Percentiles rank a stretch among this genome's conserved stretches.
Conservation (phyloP, 2,329 filamentous ascomycete genomes). For the Aspergillus quadricinctus region DNA sequence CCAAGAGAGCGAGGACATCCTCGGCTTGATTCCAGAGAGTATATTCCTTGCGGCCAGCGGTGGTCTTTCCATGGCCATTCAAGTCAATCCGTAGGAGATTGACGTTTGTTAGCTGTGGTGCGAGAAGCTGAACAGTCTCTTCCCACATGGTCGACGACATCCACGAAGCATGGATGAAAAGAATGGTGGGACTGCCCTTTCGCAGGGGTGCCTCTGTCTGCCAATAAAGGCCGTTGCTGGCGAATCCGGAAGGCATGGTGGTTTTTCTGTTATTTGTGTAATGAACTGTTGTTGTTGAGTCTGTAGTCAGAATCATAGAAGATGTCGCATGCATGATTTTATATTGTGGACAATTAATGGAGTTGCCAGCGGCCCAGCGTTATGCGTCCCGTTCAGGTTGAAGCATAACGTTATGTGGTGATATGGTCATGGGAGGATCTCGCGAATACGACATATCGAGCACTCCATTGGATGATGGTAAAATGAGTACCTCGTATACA, state of each 20-base stretch:
- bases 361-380: too few species aligned
- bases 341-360: too few species aligned
- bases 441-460: too few species aligned
- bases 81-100: not conserved
- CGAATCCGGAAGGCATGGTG: conserved; percentile 1
- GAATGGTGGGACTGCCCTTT: not conserved
- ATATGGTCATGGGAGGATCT: too few species aligned
- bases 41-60: not conserved
- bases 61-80: conserved; percentile 1
- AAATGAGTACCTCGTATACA: too few species aligned
- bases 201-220: not conserved
- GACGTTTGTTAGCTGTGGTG: not conserved
- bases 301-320: too few species aligned
- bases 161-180: conserved; percentile 6
- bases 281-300: too few species aligned
- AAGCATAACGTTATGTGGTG: too few species aligned
- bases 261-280: not conserved
- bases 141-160: conserved; percentile 4
- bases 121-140: not conserved
- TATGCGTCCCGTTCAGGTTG: too few species aligned
- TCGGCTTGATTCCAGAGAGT: conserved; percentile 3
- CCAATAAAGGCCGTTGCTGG: conserved; percentile 2
- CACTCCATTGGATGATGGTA: too few species aligned
- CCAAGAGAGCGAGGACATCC: not conserved
- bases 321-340: too few species aligned